Conservation (phyloP, 2,329 filamentous ascomycete genomes). For the Dactylellina haptotyla region DNA sequence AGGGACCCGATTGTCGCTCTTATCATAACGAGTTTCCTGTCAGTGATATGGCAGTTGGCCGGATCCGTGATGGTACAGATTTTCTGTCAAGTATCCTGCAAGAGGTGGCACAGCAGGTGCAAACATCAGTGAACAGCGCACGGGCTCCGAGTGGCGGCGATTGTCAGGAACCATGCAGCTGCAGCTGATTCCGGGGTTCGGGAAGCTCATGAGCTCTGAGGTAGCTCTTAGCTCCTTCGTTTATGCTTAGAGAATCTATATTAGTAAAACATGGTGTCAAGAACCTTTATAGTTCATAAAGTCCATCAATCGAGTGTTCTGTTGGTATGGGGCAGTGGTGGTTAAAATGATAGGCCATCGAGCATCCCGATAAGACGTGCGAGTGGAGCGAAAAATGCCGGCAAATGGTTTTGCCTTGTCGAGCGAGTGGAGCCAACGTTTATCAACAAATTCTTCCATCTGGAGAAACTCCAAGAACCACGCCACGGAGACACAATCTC, state of each 20-base stretch:
- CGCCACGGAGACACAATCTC: constrained; percentile 29
- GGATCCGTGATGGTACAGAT: too few species aligned
- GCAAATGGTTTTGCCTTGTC: constrained; percentile 27
- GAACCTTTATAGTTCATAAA: constrained; percentile 9
- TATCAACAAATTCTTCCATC: constrained; percentile 32
- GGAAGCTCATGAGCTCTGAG: background rate
- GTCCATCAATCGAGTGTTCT: constrained; percentile 37
- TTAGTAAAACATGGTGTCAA: constrained; percentile 11
- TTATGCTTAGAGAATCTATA: background rate
- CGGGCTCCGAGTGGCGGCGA: background rate
- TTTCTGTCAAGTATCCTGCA: too few species aligned
- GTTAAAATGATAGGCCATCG: constrained; percentile 36
- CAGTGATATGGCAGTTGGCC: too few species aligned
- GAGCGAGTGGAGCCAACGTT: constrained; percentile 19
- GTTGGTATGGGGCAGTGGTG: constrained; percentile 13
- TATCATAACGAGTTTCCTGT: too few species aligned
- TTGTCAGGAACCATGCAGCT: background rate
- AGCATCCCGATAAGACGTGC: constrained; percentile 10
- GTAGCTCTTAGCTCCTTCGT: background rate
- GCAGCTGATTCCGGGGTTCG: background rate
- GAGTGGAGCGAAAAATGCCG: constrained; percentile 22
- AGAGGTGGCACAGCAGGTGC: too few species aligned
- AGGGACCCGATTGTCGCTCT: constrained; percentile 20
- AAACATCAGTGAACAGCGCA: background rate
- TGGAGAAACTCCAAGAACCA: constrained; percentile 16